Conservation (phyloP, 1,284 basidiomycete genomes). For the Austroboletus niveus region DNA sequence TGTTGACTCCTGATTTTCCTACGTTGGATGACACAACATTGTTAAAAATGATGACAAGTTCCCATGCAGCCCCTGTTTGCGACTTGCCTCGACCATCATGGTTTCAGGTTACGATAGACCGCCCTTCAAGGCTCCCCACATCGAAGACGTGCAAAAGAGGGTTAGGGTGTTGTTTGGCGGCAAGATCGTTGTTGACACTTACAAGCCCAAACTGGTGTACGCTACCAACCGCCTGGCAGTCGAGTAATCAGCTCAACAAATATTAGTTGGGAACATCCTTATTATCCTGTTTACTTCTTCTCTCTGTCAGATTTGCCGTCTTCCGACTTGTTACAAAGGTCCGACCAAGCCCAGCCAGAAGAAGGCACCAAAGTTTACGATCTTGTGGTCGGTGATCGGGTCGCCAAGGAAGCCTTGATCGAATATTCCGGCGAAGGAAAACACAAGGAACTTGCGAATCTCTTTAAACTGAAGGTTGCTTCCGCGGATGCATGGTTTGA, state of each 20-base stretch:
- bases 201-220: constrained; percentile 56
- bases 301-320: constrained; percentile 40
- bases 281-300: constrained; percentile 58
- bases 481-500: constrained; percentile 65
- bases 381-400: constrained; percentile 42
- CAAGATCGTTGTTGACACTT: constrained; percentile 52
- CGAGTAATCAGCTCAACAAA: background rate
- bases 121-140: constrained; percentile 37
- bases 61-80: background rate
- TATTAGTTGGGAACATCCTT: constrained; percentile 55
- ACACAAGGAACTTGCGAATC: constrained; percentile 42
- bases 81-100: constrained; percentile 8
- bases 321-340: constrained; percentile 34
- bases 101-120: constrained; percentile 20
- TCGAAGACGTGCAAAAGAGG: constrained; percentile 48
- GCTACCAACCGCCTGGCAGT: constrained; percentile 24
- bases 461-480: constrained; percentile 49
- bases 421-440: constrained; percentile 31
- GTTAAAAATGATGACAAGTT: background rate
- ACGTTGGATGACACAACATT: background rate
- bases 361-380: constrained; percentile 42
- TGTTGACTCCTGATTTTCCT: constrained; percentile 3
- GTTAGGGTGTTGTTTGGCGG: constrained; percentile 54
- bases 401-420: constrained; percentile 42
- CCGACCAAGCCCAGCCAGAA: constrained; percentile 28